Base-by-base conservation (phyloP, 2,329 filamentous ascomycete species). In the Epichloe gansuensis region DNA sequence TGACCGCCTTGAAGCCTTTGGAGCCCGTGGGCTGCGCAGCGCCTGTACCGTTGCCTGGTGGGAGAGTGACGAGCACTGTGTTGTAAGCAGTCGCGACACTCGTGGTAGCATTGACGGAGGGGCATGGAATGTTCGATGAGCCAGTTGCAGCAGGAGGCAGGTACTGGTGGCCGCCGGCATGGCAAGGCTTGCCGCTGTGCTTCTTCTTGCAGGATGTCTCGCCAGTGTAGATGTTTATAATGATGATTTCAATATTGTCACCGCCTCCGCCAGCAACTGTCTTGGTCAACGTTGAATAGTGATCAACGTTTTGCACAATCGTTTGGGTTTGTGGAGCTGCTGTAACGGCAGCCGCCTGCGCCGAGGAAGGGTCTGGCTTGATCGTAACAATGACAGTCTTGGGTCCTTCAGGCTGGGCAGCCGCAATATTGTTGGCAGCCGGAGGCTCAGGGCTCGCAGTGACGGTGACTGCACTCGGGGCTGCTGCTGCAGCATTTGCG, bases 31-130 rank as follows among this genome's bases (percentile, higher is more conserved):
- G 50, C 34, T 46, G 50, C 13, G 49, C 41, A 31, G 41, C 38
- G 7, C 39, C 34, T 17, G 50, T 54, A 8, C 46, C 12, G 17
- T 45, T 52, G 13, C 49, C 49, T 5, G 53, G 37, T 15, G 15
- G n/a, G 12, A 66, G 58, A 5, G 67, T 69, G 52, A 65, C 60
- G 15, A 62, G 54, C n/a, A 70, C 58, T 1, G 67, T 71, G 59
- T 69, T 70, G 56, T 65, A 70, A 37, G 64, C 58, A 13, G 67
- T 69, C 11, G 62, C 55, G 25, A 67, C 61, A 43, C 61, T 65
- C 28, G 66, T 67, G 5, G 62, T 64, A 23, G 60, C 53, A 12
- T 58, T 53, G 48, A 53, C 56, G 3, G 51, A 46, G 13, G 59
- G 49, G 50, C 63, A 67, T 21, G 56, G 56, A 23, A 59, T 58